A percentile compares a stretch with the other conserved stretches of the same genome.
Conservation (phyloP, 441 rosid species). For the Erodium trifolium region DNA sequence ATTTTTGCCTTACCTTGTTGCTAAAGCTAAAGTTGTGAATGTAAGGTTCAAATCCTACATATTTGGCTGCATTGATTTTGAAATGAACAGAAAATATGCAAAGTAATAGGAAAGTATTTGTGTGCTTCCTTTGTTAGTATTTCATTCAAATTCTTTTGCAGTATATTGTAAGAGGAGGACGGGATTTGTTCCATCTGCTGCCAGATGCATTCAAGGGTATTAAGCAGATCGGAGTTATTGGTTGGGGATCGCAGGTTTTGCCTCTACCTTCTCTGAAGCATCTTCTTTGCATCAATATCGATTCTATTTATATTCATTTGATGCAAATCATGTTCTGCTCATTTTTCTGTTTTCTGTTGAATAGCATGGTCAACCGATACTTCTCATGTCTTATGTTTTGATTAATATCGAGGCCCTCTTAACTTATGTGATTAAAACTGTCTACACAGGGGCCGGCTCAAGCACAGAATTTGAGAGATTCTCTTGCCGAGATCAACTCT, state of each 20-base stretch:
- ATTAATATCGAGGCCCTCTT: background rate
- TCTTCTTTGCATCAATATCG: background rate
- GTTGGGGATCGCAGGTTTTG: constrained; percentile 93
- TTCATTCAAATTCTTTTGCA: constrained; percentile 9
- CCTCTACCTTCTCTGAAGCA: background rate
- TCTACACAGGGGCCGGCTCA: constrained; percentile 69
- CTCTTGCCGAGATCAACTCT: constrained; percentile 77
- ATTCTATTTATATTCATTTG: background rate
- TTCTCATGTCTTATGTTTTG: background rate
- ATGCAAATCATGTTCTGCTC: background rate
- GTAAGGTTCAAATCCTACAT: background rate
- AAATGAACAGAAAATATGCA: background rate
- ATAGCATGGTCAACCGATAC: background rate
- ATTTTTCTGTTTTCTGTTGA: background rate
- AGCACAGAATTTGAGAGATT: constrained; percentile 89
- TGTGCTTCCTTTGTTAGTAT: background rate
- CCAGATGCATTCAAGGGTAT: constrained; percentile 81
- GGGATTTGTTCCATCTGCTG: constrained; percentile 67
- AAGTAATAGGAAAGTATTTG: background rate
- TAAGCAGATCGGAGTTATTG: constrained; percentile 87
- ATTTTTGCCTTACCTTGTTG: background rate
- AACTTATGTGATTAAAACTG: background rate
- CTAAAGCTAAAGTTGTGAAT: too few species aligned
- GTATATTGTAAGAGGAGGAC: constrained; percentile 85
- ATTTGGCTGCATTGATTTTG: background rate